Conservation (phyloP, 108 stramenopile species). For the Conticribra guillardii region DNA sequence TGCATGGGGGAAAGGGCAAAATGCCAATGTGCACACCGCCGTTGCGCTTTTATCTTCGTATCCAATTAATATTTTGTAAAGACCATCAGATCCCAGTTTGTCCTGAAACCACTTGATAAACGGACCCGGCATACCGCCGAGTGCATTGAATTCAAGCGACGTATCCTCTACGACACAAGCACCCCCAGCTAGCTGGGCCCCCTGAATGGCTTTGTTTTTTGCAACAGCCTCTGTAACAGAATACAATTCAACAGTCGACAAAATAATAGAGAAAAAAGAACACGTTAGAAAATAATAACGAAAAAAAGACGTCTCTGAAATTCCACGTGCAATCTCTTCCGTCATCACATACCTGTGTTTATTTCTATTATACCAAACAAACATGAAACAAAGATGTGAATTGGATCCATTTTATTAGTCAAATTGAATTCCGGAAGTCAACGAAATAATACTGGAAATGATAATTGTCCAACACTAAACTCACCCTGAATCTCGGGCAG, state of each 20-base stretch:
- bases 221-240: constrained; percentile 67
- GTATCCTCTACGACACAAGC: constrained; percentile 98
- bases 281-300: too few species aligned
- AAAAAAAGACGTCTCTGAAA: too few species aligned
- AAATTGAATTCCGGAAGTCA: neutral
- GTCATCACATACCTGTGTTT: constrained; percentile 43
- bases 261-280: neutral
- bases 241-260: neutral
- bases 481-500: constrained; percentile 86
- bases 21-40: constrained; percentile 97
- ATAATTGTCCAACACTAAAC: too few species aligned
- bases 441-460: constrained; percentile 2
- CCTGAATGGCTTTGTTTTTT: constrained; percentile 88
- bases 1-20: constrained; percentile 93
- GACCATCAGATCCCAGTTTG: constrained; percentile 75
- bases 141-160: constrained; percentile 91
- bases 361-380: constrained; percentile 78
- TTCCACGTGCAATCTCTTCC: neutral
- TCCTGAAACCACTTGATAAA: constrained; percentile 99
- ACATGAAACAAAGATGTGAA: neutral
- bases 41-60: constrained; percentile 96
- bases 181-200: constrained; percentile 82
- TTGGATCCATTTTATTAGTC: neutral
- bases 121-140: constrained; percentile 98
- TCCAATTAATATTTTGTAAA: constrained; percentile 89